Percentiles rank a stretch among this genome's conserved stretches.
Conservation (phyloP, 176 grass and related monocot genomes). For the Paspalum vaginatum region DNA sequence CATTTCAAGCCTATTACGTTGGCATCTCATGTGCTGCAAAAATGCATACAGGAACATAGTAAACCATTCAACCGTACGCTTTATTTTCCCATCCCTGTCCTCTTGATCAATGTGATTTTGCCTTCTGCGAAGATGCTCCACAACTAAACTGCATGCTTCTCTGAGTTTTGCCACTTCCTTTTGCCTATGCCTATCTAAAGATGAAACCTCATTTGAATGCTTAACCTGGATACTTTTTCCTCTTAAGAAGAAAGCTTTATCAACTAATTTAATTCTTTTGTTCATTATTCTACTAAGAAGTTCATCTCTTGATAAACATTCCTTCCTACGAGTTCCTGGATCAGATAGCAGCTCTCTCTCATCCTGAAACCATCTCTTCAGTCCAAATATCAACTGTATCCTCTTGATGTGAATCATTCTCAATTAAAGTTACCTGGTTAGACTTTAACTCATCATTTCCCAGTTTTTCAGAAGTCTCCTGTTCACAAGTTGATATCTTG, state of each 20-base stretch:
- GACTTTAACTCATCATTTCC: constrained; percentile 23
- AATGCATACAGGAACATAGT: constrained; percentile 55
- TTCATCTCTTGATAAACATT: constrained; percentile 42
- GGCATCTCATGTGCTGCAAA: constrained; percentile 58
- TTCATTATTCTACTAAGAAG: constrained; percentile 44
- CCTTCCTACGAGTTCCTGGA: constrained; percentile 34
- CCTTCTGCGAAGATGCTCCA: constrained; percentile 49
- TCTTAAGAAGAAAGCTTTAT: constrained; percentile 63
- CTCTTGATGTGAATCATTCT: constrained; percentile 43
- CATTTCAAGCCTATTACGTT: constrained; percentile 58
- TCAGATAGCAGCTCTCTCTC: constrained; percentile 33
- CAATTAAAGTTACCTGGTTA: constrained; percentile 35
- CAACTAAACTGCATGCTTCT: constrained; percentile 46
- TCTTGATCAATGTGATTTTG: constrained; percentile 31
- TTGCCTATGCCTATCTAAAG: constrained; percentile 55
- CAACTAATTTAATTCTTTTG: constrained; percentile 64
- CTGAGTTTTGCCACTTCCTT: constrained; percentile 49
- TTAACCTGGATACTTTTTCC: constrained; percentile 58
- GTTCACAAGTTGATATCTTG: constrained; percentile 31
- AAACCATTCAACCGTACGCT: constrained; percentile 59
- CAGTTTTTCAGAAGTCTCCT: constrained; percentile 29
- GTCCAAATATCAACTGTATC: constrained; percentile 30
- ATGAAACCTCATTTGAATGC: constrained; percentile 51
- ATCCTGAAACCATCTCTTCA: constrained; percentile 32
- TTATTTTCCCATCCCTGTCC: constrained; percentile 45